Percentiles rank a stretch among this genome's conserved stretches.
phyloP scores from a whole-genome alignment of 2,329 filamentous ascomycete genomes.

The Pseudogymnoascus sp. region DNA sequence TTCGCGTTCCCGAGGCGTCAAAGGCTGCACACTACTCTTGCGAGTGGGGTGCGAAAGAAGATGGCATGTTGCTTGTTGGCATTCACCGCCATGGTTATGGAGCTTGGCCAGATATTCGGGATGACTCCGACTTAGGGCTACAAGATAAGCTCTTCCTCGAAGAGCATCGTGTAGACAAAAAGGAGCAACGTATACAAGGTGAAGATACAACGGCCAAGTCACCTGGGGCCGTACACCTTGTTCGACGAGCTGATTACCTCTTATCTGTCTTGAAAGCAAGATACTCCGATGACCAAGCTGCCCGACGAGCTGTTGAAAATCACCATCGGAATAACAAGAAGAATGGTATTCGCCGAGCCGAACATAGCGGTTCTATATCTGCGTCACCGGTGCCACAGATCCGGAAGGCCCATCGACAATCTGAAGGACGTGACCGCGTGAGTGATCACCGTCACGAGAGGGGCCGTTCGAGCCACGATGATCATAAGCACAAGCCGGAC shows the following conservation, averaged over 20 bases:
- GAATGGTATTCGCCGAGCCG: constrained; percentile 51
- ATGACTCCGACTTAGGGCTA: constrained; percentile 80
- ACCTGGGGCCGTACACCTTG: constrained; percentile 92
- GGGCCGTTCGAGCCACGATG: constrained; percentile 16
- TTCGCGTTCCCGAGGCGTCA: constrained; percentile 82
- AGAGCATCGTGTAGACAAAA: constrained; percentile 96
- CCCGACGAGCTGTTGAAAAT: constrained; percentile 77
- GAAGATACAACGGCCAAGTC: constrained; percentile 71
- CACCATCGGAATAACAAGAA: constrained; percentile 95
- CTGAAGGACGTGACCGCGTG: constrained; percentile 40
- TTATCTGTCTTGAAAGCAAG: constrained; percentile 87
- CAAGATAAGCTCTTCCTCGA: constrained; percentile 90
- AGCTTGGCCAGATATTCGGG: constrained; percentile 88
- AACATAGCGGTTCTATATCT: constrained; percentile 51
- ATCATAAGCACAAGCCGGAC: constrained; percentile 31
- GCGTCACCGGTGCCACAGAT: constrained; percentile 60
- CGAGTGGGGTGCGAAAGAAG: constrained; percentile 84
- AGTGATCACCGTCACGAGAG: constrained; percentile 33
- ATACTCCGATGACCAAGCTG: constrained; percentile 66
- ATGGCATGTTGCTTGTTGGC: constrained; percentile 93
- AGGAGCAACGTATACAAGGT: constrained; percentile 76
- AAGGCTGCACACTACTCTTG: constrained; percentile 89
- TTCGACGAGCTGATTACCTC: constrained; percentile 88
- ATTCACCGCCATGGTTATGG: constrained; percentile 92
- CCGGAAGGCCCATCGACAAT: constrained; percentile 32